phyloP scores from a whole-genome alignment of 257 asterid species.

The Solanum tarapatanum region DNA sequence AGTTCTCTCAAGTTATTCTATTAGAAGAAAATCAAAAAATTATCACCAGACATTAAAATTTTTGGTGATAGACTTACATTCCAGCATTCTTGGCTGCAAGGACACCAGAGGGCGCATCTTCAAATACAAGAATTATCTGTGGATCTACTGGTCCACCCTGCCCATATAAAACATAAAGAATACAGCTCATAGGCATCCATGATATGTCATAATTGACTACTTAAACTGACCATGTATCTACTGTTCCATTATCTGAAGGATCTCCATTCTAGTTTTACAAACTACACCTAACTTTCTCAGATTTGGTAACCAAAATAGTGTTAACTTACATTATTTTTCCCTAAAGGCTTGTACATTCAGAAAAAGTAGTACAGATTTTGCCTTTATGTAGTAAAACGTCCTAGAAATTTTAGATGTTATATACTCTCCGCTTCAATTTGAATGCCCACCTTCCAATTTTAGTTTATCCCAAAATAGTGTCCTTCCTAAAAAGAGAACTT shows the following conservation, averaged over 20 bases:
- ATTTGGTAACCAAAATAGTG: background rate
- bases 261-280: background rate
- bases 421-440: background rate
- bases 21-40: background rate
- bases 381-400: background rate
- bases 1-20: background rate
- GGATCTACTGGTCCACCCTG: conserved; percentile 67
- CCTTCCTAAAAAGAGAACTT: background rate
- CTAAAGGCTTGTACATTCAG: background rate
- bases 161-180: background rate
- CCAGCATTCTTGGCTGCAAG: conserved; percentile 89
- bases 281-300: background rate
- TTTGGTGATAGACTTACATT: conserved; percentile 39
- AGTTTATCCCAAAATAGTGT: background rate
- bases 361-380: background rate
- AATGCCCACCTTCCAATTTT: background rate
- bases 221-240: background rate
- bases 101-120: conserved; percentile 98
- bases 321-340: background rate
- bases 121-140: conserved; percentile 67
- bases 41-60: background rate
- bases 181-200: background rate
- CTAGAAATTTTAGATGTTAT: background rate
- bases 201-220: background rate
- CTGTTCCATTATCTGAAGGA: background rate